Evolutionary conservation across 163 green algal genomes (phyloP), one percentile per base, ranked within the genome.

Genomic region (Scenedesmus sp.): DNA sequence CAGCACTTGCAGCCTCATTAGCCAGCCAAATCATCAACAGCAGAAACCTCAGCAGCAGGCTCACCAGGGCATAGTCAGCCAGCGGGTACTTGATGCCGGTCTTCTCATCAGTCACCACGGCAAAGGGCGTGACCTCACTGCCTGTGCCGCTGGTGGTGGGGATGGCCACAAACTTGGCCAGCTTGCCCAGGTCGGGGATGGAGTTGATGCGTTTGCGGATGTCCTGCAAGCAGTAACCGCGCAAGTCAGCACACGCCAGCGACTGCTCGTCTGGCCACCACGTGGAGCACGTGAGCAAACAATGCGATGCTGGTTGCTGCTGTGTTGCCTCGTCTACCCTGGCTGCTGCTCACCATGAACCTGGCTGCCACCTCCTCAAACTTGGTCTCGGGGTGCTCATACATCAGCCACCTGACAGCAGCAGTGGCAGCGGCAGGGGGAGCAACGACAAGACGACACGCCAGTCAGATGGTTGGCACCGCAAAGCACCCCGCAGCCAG

Each of bases 171-270:
- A 97, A 93, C 35, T 33, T 80, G 3, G 93, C 92, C 84, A 94
- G 93, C 83, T 93, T 92, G 83, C 95, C 93, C 65, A 97, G 89
- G 51, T 93, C 42, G 0, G 94, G 91, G 49, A 97, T 92, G 59
- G 95, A 89, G 61, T 95, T 95, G 83, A 97, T 95, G 37, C 95
- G 94, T 94, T 97, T 97, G 82, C 95, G 94, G 83, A 97, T 97
- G 89, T 97, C 95, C 87, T 91, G 87, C 87, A 78, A 42, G 49
- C 13, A 65, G 46, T 6, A 68, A 2, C 22, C 30, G 22, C 7
- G 22, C 56, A 33, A 82, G 42, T 33, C 20, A 51, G 37, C 73
- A n/a, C 5, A 33, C 13, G 37, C 37, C 42, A n/a, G n/a, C n/a
- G n/a, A n/a, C n/a, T n/a, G n/a, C n/a, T n/a, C n/a, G n/a, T n/a